phyloP scores from a whole-genome alignment of 106 monocot species.

The Platanthera zijinensis region DNA sequence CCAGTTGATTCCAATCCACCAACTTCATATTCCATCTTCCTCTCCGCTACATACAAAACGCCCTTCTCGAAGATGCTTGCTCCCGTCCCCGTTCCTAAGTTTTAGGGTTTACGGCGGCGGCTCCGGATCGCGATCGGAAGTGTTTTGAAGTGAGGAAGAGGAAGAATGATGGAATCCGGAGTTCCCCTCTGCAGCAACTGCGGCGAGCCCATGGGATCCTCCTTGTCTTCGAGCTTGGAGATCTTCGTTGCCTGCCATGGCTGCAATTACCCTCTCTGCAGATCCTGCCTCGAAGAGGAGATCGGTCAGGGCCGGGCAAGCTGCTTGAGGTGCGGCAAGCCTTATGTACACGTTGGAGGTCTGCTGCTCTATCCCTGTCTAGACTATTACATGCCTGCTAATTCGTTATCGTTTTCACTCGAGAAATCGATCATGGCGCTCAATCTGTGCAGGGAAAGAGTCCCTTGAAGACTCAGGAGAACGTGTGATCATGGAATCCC shows the following conservation, averaged over 20 bases:
- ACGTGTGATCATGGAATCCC: conserved; percentile 18
- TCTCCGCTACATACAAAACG: conserved; percentile 21
- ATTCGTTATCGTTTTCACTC: not conserved
- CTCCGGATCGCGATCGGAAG: conserved; percentile 5
- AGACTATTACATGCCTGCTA: not conserved
- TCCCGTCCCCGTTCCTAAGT: not conserved
- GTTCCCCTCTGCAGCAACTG: conserved; percentile 40
- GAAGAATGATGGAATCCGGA: conserved; percentile 41
- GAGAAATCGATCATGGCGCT: not conserved
- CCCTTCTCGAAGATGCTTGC: not conserved
- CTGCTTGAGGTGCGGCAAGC: conserved; percentile 55
- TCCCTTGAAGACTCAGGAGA: conserved; percentile 10
- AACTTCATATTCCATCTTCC: conserved; percentile 19
- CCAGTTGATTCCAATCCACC: conserved; percentile 47
- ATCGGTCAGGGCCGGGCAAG: conserved; percentile 20
- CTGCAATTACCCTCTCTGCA: conserved; percentile 37
- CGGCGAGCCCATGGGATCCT: conserved; percentile 26
- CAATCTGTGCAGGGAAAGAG: conserved; percentile 13
- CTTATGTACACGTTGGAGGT: conserved; percentile 22
- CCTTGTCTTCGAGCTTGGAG: conserved; percentile 11
- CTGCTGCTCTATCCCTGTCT: not conserved
- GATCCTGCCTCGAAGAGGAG: conserved; percentile 42
- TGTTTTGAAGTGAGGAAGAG: conserved; percentile 4
- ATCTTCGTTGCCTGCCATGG: conserved; percentile 30
- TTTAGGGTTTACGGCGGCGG: conserved; percentile 5